These are phyloP conservation scores for Pyrenochaeta sp. DNA, from an alignment of 2,329 filamentous ascomycete genomes.

Conservation along the genomic window DNA sequence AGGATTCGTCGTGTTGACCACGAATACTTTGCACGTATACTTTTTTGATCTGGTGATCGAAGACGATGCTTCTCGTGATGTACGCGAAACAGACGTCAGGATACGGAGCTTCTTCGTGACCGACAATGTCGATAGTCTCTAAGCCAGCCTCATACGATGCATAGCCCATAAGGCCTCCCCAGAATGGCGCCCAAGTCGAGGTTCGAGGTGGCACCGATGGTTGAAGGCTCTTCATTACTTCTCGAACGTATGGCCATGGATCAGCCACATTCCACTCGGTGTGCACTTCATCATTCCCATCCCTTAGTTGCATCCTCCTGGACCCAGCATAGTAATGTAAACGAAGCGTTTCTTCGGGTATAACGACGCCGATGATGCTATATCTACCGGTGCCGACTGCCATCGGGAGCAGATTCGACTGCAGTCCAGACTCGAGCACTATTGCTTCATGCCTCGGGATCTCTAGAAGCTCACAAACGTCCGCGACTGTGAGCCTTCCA, in stretches of 20 bases:
- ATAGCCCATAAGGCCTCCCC: constrained; percentile 85
- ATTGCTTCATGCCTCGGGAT: constrained; percentile 49
- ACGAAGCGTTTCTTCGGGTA: constrained; percentile 59
- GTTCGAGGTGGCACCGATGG: constrained; percentile 37
- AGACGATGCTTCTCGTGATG: constrained; percentile 77
- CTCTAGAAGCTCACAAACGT: constrained; percentile 49
- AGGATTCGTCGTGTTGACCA: constrained; percentile 50
- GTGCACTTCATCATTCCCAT: constrained; percentile 38
- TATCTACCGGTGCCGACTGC: constrained; percentile 66
- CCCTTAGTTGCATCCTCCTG: constrained; percentile 38
- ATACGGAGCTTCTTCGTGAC: constrained; percentile 46
- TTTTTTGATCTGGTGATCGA: constrained; percentile 72
- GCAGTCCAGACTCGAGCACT: constrained; percentile 59
- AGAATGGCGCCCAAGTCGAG: constrained; percentile 65
- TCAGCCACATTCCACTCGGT: constrained; percentile 36
- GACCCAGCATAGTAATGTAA: constrained; percentile 45
- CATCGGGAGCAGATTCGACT: constrained; percentile 49
- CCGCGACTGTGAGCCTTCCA: constrained; percentile 46
- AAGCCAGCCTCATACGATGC: constrained; percentile 86
- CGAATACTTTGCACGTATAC: constrained; percentile 74
- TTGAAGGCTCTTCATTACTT: constrained; percentile 48
- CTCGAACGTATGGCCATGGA: constrained; percentile 53
- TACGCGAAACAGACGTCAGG: constrained; percentile 81
- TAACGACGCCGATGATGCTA: constrained; percentile 76
- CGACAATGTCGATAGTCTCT: constrained; percentile 62